Percentiles rank a stretch among this genome's conserved stretches.
Evolutionary conservation across 495 filamentous ascomycete genomes (phyloP).

Genomic region (Thermothielavioides terrestris): DNA sequence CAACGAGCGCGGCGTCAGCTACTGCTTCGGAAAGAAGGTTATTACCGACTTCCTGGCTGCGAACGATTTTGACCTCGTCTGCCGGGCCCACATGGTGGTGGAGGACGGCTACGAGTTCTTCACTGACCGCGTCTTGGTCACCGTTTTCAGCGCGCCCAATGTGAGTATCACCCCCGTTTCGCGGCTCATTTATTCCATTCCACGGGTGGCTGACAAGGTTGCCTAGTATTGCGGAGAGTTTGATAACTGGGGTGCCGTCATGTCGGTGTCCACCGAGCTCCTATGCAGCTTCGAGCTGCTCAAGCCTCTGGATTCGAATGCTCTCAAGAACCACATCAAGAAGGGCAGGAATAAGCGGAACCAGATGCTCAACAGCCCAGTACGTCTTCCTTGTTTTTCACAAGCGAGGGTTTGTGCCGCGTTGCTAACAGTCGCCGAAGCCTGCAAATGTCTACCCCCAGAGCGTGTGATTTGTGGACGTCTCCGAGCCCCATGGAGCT

Average conservation of each 20-base stretch:
- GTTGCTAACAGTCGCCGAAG: slow-evolving; percentile 22
- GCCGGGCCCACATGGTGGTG: slow-evolving; percentile 97
- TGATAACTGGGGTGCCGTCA: slow-evolving; percentile 98
- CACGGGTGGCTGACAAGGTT: slow-evolving; percentile 6
- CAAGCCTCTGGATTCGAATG: slow-evolving; percentile 94
- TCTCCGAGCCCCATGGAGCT: background rate
- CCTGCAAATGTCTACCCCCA: slow-evolving; percentile 42
- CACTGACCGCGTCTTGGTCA: slow-evolving; percentile 88
- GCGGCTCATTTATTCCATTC: too few species aligned
- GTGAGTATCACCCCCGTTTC: slow-evolving; percentile 52
- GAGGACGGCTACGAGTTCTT: slow-evolving; percentile 99
- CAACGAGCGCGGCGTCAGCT: slow-evolving; percentile 94
- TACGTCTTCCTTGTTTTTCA: slow-evolving; percentile 42
- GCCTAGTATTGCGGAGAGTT: slow-evolving; percentile 98
- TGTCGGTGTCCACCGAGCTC: slow-evolving; percentile 90
- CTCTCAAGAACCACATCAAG: slow-evolving; percentile 98
- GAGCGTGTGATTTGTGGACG: slow-evolving; percentile 36
- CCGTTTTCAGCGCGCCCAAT: slow-evolving; percentile 95
- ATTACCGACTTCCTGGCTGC: slow-evolving; percentile 92
- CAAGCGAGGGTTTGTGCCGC: too few species aligned
- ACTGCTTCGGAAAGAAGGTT: slow-evolving; percentile 97
- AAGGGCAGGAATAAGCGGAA: slow-evolving; percentile 85
- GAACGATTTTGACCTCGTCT: slow-evolving; percentile 96
- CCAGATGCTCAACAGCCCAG: slow-evolving; percentile 88
- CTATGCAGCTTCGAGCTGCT: slow-evolving; percentile 96